Percentiles rank a stretch among this genome's conserved stretches.
Evolutionary conservation across 805 yeast species (phyloP).

Genomic region (Candida nemodendra): DNA sequence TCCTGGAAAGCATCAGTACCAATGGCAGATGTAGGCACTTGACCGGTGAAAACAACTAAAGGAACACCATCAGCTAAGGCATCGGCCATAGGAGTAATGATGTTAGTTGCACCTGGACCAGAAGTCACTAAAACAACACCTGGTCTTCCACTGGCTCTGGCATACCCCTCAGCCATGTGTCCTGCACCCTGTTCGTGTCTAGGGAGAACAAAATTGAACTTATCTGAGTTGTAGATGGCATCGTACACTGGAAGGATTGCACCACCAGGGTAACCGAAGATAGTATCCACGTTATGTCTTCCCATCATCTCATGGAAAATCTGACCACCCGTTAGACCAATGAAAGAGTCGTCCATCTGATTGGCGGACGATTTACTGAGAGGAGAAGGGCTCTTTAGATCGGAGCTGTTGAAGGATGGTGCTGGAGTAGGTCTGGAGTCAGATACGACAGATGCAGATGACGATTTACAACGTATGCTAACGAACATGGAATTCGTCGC

Average conservation of each 20-base stretch:
- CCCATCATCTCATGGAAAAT: constrained; percentile 99
- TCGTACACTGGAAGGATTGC: constrained; percentile 97
- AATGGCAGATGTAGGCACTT: constrained; percentile 91
- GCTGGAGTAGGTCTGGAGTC: constrained; percentile 41
- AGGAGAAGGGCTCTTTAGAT: constrained; percentile 20
- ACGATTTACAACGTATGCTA: constrained; percentile 21
- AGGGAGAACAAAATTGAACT: constrained; percentile 88
- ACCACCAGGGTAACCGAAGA: constrained; percentile 98
- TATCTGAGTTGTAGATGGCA: constrained; percentile 88
- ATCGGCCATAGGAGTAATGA: constrained; percentile 97
- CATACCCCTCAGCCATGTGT: constrained; percentile 99
- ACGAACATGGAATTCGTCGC: not conserved
- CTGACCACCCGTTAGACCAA: constrained; percentile 97
- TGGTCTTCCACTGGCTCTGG: constrained; percentile 91
- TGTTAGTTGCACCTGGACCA: constrained; percentile 99
- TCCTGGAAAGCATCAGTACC: constrained; percentile 99
- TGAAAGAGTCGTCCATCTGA: constrained; percentile 77
- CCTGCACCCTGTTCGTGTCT: constrained; percentile 99
- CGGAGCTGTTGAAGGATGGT: constrained; percentile 47
- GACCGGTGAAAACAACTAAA: constrained; percentile 94
- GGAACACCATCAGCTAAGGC: constrained; percentile 98
- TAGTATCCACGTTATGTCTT: constrained; percentile 91
- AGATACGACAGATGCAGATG: constrained; percentile 19
- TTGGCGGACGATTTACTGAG: constrained; percentile 6
- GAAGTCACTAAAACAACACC: constrained; percentile 98